Evolutionary conservation across 768 basidiomycete species (phyloP), one percentile per base, ranked within the genome.

Genomic region (Chalciporus chontae): DNA sequence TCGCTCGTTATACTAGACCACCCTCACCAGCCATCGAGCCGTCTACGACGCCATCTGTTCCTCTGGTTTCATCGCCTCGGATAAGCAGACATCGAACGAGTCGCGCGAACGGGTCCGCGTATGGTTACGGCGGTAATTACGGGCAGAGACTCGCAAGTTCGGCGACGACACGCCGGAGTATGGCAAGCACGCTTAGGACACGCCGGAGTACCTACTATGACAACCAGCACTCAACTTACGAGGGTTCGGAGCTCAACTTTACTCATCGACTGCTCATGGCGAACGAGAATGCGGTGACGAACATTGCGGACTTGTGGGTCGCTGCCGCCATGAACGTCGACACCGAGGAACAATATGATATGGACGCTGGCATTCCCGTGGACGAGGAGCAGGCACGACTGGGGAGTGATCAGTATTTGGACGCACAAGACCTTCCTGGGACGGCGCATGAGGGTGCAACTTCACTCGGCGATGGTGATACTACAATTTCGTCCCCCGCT

Each of bases 241-340:
- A 71, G 8, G 72, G 72, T 0, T 58, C 73, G 29, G 86, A 87
- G 56, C 76, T 92, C 44, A 92, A 90, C 59, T 92, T 97, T 56
- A 87, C 94, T 0, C 90, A 95, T 64, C 78, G 91, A 51, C 63
- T 95, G 19, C 71, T 95, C 39, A 83, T 94, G 73, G 95, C 95
- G 17, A 96, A 96, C 68, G 94, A 96, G 69, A 89, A 92, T 58
- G 87, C 91, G 11, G 93, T 94, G 5, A 94, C 91, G 49, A 92
- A 87, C 57, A 90, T 99, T 61, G 90, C 93, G 19, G 95, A 97
- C 69, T 73, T 99, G 18, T 99, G 96, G 96, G 91, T 98, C 45
- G 92, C 93, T 5, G 89, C 94, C 17, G 96, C 95, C 6, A 91
- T 95, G 72, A 96, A 95, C 52, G 91, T 86, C 26, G 94, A 95